Conservation (phyloP, 768 basidiomycete species). For the Leccinum variicolor region DNA sequence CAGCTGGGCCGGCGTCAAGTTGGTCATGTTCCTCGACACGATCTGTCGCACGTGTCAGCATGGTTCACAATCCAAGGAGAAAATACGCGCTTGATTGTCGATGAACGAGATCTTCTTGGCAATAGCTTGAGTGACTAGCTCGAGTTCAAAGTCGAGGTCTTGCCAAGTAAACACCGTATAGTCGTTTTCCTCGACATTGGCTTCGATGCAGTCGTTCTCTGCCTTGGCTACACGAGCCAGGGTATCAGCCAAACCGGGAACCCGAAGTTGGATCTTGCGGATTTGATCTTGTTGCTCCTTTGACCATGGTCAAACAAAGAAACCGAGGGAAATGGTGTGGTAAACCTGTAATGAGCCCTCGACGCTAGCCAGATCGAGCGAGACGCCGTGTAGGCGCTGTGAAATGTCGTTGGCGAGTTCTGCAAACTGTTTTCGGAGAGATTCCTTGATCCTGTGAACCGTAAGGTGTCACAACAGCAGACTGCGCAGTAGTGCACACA, state of each 20-base stretch:
- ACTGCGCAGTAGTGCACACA: constrained; percentile 27
- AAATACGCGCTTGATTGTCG: constrained; percentile 79
- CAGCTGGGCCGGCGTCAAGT: constrained; percentile 90
- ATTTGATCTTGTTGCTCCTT: constrained; percentile 76
- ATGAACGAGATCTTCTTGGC: constrained; percentile 92
- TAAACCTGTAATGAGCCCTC: constrained; percentile 74
- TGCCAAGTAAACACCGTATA: constrained; percentile 87
- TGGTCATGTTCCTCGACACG: constrained; percentile 90
- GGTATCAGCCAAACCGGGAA: constrained; percentile 61
- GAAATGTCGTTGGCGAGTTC: constrained; percentile 76
- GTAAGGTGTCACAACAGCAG: neutral
- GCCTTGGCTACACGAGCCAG: constrained; percentile 55
- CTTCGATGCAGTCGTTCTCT: constrained; percentile 74
- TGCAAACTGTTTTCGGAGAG: constrained; percentile 73
- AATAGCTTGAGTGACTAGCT: constrained; percentile 75
- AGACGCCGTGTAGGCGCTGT: constrained; percentile 58
- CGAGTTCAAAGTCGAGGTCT: constrained; percentile 88
- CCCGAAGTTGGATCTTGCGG: constrained; percentile 57
- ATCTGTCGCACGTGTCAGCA: constrained; percentile 50
- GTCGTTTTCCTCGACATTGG: constrained; percentile 97
- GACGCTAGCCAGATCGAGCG: constrained; percentile 68
- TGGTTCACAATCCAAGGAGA: neutral
- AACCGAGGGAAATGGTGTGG: constrained; percentile 3
- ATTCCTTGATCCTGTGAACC: constrained; percentile 70
- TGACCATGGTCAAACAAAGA: constrained; percentile 4